These are phyloP conservation scores for Symbiodinium natans DNA, from an alignment of 73 alveolate species.

Conservation along the genomic window DNA sequence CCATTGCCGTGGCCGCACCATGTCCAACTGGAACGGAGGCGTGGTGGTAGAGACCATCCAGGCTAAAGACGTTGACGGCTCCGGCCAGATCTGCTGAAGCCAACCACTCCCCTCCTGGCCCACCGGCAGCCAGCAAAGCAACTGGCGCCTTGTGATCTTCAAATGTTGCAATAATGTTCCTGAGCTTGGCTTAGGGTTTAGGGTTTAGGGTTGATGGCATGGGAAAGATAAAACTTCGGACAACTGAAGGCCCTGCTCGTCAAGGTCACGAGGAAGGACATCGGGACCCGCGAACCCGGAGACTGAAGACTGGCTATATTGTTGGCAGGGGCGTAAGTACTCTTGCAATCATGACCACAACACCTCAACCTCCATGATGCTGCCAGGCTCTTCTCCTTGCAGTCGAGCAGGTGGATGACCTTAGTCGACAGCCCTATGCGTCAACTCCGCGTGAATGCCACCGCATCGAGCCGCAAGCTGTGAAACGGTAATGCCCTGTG, in stretches of 20 bases:
- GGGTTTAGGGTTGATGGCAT: no score
- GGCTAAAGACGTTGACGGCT: not conserved
- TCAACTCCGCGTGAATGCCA: not conserved
- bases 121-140: constrained; percentile 15
- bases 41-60: constrained; percentile 11
- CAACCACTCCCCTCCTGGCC: constrained; percentile 35
- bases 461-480: no score
- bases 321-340: no score
- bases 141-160: constrained; percentile 78
- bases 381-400: not conserved
- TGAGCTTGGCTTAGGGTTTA: not conserved
- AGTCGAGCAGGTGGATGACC: constrained; percentile 8
- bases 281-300: no score
- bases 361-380: not conserved
- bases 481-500: not conserved
- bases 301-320: no score
- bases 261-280: not conserved
- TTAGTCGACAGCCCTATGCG: not conserved
- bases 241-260: not conserved
- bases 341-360: no score
- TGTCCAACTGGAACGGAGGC: constrained; percentile 33
- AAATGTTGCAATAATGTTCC: constrained; percentile 1
- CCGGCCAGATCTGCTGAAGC: constrained; percentile 32
- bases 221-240: not conserved
- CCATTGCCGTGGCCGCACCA: constrained; percentile 15